Evolutionary conservation across 441 rosid genomes (phyloP).

Genomic region (Gossypium davidsonii): DNA sequence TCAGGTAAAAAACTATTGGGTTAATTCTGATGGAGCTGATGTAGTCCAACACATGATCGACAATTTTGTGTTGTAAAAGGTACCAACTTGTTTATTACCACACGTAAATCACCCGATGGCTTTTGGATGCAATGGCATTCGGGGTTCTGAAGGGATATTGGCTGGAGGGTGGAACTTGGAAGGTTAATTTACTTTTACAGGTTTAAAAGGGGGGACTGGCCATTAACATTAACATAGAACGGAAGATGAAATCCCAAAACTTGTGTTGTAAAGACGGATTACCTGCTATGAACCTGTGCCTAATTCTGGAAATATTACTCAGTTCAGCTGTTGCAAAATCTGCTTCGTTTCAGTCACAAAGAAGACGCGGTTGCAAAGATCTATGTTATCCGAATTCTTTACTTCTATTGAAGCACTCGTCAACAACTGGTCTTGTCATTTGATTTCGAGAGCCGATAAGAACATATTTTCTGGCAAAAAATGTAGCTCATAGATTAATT

Average conservation of each 20-base stretch:
- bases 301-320: neutral
- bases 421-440: too few relatives aligned
- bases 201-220: neutral
- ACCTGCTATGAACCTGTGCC: neutral
- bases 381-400: neutral
- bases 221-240: neutral
- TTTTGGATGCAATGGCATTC: slow-evolving; percentile 2
- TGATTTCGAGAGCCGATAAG: too few relatives aligned
- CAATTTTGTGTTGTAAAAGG: slow-evolving; percentile 41
- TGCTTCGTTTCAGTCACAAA: neutral
- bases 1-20: slow-evolving; percentile 54
- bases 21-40: slow-evolving; percentile 68
- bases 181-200: neutral
- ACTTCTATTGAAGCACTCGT: neutral
- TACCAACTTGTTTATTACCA: neutral
- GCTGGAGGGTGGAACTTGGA: neutral
- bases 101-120: neutral
- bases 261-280: neutral
- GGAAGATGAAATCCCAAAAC: neutral
- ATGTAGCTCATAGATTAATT: too few relatives aligned
- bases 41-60: slow-evolving; percentile 78
- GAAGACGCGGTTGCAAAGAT: neutral
- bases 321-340: neutral
- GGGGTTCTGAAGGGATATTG: neutral
- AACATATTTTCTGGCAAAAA: too few relatives aligned